Base-by-base conservation (phyloP, 2,329 filamentous ascomycete species). In the Hymenoscyphus occultus region DNA sequence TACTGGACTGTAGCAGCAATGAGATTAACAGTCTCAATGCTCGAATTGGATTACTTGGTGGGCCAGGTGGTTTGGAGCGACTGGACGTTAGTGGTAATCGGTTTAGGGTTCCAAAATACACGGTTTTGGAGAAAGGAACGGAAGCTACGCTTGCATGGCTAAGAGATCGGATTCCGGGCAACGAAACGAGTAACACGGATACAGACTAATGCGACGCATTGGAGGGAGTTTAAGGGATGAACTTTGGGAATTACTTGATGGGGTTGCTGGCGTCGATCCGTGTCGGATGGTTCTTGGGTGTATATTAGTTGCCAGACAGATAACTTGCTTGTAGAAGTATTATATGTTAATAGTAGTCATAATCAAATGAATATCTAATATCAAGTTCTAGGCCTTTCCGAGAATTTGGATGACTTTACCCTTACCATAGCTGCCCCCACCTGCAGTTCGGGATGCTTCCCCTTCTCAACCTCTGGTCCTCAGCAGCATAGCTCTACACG, bases 101-200 rank as follows among this genome's bases (percentile, higher is more conserved):
- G 39, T 98, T 98, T 78, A 84, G 92, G 39, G 92, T 97, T 39
- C 94, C 94, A 0, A 86, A 91, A 64, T 93, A 90, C 80, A 90
- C 90, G 68, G 84, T 97, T 6, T 79, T 98, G 59, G 90, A 94
- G 66, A 90, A 92, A 68, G 94, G 94, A 0, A 97, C 93, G 0
- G 92, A 96, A 71, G 90, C 91, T 2, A 89, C 92, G 0, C 79
- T 97, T 70, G 83, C 87, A 60, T 97, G 92, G 90, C 77, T 97
- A 60, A 84, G 91, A 66, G 90, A 92, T 35, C 84, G 90, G 63
- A 89, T 96, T 42, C 88, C 91, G 83, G 83, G 81, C 76, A 69
- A 67, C 3, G 74, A 75, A 51, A 40, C 60, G 16, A 70, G 59
- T 64, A 58, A 65, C 45, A 64, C 65, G 19, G 73, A 74, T 61